Conservation (phyloP, 2,329 filamentous ascomycete species). For the Colletotrichum trifolii region DNA sequence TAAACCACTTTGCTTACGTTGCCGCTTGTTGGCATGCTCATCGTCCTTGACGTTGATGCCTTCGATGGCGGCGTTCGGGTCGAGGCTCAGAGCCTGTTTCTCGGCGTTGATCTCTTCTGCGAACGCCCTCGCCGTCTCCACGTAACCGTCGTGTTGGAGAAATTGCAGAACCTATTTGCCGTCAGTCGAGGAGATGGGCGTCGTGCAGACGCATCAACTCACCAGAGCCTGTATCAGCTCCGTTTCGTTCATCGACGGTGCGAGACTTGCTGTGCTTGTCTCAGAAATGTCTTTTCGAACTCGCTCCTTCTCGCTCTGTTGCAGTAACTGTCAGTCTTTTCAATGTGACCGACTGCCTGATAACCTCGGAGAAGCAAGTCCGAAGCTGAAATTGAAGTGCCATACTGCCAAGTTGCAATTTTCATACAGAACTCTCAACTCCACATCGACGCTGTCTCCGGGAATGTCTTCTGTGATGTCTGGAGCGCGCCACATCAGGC, state of each 20-base stretch:
- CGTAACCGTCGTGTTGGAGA: constrained; percentile 92
- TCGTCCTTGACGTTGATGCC: constrained; percentile 81
- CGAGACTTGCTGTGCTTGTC: constrained; percentile 69
- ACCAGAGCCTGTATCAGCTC: constrained; percentile 85
- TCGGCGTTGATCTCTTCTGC: constrained; percentile 82
- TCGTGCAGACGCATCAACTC: constrained; percentile 38
- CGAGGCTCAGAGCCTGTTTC: constrained; percentile 74
- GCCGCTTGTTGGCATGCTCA: constrained; percentile 85
- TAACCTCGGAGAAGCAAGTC: no score
- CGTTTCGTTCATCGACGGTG: constrained; percentile 75
- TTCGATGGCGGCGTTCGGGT: constrained; percentile 61
- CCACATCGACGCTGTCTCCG: no score
- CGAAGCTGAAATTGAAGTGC: no score
- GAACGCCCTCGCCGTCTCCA: constrained; percentile 92
- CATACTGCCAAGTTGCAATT: no score
- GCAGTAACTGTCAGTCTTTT: no score
- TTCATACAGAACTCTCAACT: no score
- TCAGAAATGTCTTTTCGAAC: constrained; percentile 70
- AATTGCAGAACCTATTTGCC: constrained; percentile 77
- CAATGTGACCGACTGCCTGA: no score
- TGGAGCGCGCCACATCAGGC: no score
- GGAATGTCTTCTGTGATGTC: no score
- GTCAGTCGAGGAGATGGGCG: constrained; percentile 16
- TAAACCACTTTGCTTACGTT: constrained; percentile 69
- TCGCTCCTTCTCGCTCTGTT: constrained; percentile 47